Evolutionary conservation across 2,329 filamentous ascomycete genomes (phyloP), one percentile per base, ranked within the genome.

Genomic region (Calonectria montana): DNA sequence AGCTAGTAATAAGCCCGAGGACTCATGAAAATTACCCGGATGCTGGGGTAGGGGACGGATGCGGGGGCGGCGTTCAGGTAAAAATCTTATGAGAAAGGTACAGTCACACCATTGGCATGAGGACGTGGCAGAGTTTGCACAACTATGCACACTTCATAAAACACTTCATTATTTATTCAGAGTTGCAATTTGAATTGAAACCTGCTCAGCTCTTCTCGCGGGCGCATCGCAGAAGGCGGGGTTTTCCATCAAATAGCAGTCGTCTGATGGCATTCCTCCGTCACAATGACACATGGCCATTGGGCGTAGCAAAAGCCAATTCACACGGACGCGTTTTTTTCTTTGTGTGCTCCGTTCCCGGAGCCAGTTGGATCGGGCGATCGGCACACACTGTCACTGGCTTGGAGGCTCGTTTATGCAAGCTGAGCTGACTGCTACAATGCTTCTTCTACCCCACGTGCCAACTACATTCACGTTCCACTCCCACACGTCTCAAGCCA

Each of bases 351-450:
- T 39, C 53, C 6, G 50, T 31, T 39, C 48, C 27, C 35, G 53
- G 53, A 25, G 16, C 31, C 21, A 39, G 31, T 37, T 37, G 53
- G n/a, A 62, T 62, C 57, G 57, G 57, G 39, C 57, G 37, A 62
- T 62, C 57, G 37, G 39, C 57, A 45, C 57, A 45, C 39, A 43
- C 18, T 43, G 37, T 16, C 57, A 16, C 39, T 45, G n/a, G 37
- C 43, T 62, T 62, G 57, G 43, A 23, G 43, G 31, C 57, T 62
- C 57, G 57, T 62, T 62, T 62, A 62, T 62, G 57, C 57, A 31
- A 27, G 39, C 39, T 31, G 39, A 16, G 39, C 57, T 62, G 57
- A 62, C 57, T 43, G 39, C 57, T 62, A 62, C 57, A 45, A 62
- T 45, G 9, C 23, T 41, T 39, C 25, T 59, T 31, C 35, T 59